Conservation (phyloP, 2,329 filamentous ascomycete species). For the Fusarium sp. region DNA sequence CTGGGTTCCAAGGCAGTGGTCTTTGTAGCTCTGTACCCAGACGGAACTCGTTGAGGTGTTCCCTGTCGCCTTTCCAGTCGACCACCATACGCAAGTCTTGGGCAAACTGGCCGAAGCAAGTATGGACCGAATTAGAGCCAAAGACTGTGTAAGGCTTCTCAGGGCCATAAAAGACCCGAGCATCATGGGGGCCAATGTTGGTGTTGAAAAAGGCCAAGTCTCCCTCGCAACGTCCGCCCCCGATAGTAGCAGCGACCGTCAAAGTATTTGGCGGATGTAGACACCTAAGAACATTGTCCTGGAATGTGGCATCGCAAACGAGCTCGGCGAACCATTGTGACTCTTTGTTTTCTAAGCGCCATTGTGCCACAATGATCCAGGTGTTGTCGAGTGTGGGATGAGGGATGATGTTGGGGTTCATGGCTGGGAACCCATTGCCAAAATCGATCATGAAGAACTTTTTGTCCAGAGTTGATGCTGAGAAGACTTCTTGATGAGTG, state of each 20-base stretch:
- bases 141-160: slow-evolving; percentile 62
- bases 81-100: slow-evolving; percentile 65
- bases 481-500: slow-evolving; percentile 57
- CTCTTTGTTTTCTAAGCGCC: slow-evolving; percentile 42
- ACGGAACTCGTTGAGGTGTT: slow-evolving; percentile 51
- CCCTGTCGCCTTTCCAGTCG: slow-evolving; percentile 53
- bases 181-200: slow-evolving; percentile 68
- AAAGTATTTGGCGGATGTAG: slow-evolving; percentile 54
- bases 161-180: slow-evolving; percentile 68
- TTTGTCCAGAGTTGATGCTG: slow-evolving; percentile 57
- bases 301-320: slow-evolving; percentile 63
- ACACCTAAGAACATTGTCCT: slow-evolving; percentile 56
- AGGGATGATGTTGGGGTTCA: slow-evolving; percentile 70
- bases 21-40: slow-evolving; percentile 63
- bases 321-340: slow-evolving; percentile 57
- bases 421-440: slow-evolving; percentile 49
- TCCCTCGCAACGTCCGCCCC: slow-evolving; percentile 58
- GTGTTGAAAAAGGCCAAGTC: slow-evolving; percentile 56
- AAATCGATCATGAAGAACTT: slow-evolving; percentile 65
- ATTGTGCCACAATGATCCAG: slow-evolving; percentile 66
- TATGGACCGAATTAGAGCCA: slow-evolving; percentile 65
- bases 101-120: slow-evolving; percentile 69
- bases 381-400: slow-evolving; percentile 61
- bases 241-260: slow-evolving; percentile 59
- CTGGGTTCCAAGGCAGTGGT: slow-evolving; percentile 54